These are phyloP conservation scores for Dryadomyces sulphureus DNA, from an alignment of 2,329 filamentous ascomycete genomes.

Conservation along the genomic window DNA sequence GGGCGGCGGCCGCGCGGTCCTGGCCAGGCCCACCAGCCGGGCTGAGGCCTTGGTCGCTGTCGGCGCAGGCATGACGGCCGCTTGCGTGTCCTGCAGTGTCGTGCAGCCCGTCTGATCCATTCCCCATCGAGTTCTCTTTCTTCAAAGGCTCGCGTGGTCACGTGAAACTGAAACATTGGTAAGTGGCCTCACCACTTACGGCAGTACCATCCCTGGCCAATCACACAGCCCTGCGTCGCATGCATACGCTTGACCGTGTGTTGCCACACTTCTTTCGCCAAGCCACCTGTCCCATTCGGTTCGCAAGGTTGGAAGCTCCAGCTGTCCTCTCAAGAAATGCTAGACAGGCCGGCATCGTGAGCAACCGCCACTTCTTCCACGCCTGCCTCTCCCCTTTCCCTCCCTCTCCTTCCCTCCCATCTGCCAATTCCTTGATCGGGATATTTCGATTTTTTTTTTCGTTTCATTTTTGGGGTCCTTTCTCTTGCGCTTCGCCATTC, in stretches of 20 bases:
- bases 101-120: too few species aligned
- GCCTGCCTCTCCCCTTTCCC: neutral
- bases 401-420: neutral
- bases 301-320: slow-evolving; percentile 4
- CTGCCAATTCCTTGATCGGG: neutral
- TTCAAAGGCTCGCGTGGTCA: neutral
- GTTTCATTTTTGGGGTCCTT: neutral
- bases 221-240: neutral
- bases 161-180: neutral
- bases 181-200: too few species aligned
- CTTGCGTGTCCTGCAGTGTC: too few species aligned
- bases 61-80: slow-evolving; percentile 4
- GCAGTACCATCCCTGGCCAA: too few species aligned
- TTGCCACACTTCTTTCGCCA: neutral
- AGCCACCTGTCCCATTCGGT: slow-evolving; percentile 5
- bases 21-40: slow-evolving; percentile 2
- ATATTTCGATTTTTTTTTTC: neutral
- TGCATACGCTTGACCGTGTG: neutral
- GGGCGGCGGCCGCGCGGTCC: slow-evolving; percentile 2
- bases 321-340: slow-evolving; percentile 4
- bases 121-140: too few species aligned
- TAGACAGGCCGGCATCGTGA: neutral
- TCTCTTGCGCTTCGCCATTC: neutral
- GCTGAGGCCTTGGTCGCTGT: slow-evolving; percentile 1
- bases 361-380: neutral